phyloP scores from a whole-genome alignment of 2,329 filamentous ascomycete genomes.

The Pleoardoris graminearum region DNA sequence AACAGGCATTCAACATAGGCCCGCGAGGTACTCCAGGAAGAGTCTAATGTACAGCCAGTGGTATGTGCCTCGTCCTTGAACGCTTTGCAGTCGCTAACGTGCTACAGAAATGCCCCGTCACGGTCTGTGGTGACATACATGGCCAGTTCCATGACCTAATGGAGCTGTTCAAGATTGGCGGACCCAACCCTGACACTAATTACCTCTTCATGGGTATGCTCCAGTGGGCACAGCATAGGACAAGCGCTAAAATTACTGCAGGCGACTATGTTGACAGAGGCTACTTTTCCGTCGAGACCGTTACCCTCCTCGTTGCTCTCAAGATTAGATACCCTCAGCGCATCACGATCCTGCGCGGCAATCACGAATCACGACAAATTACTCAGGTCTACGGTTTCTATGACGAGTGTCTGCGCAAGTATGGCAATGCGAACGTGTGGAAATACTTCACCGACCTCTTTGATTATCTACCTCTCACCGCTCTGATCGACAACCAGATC shows the following conservation, averaged over 20 bases:
- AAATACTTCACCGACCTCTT: constrained; percentile 79
- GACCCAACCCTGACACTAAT: constrained; percentile 97
- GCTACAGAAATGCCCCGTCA: constrained; percentile 88
- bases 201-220: constrained; percentile 93
- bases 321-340: constrained; percentile 97
- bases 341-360: constrained; percentile 93
- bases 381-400: constrained; percentile 98
- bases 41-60: constrained; percentile 98
- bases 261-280: constrained; percentile 97
- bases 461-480: constrained; percentile 74
- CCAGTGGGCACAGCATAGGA: not conserved
- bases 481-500: constrained; percentile 73
- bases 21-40: constrained; percentile 92
- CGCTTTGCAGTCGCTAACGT: constrained; percentile 18
- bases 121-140: constrained; percentile 98
- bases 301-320: constrained; percentile 90
- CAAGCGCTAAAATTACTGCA: constrained; percentile 39
- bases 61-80: constrained; percentile 58
- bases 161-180: constrained; percentile 99
- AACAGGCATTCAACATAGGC: constrained; percentile 60
- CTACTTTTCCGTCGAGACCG: constrained; percentile 97
- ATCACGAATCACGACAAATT: constrained; percentile 95
- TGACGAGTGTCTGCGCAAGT: constrained; percentile 94
- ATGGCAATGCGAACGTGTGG: constrained; percentile 80
- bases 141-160: constrained; percentile 99